Percentiles rank a stretch among this genome's conserved stretches.
Conservation (phyloP, 169 alveolate species). For the Eimeria falciformis region DNA sequence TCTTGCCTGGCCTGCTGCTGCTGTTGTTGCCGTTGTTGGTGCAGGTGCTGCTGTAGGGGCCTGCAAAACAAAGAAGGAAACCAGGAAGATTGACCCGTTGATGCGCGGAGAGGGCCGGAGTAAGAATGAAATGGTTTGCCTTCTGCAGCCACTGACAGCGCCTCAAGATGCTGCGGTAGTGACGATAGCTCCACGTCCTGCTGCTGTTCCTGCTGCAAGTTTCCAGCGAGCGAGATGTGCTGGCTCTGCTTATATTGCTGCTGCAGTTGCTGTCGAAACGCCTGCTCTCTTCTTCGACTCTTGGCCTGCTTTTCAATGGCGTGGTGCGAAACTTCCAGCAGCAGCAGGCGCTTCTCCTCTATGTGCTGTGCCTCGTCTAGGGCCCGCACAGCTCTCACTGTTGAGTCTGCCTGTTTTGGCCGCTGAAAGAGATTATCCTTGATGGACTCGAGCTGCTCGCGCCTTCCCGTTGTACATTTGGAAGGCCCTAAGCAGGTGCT, state of each 20-base stretch:
- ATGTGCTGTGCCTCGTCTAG: constrained; percentile 17
- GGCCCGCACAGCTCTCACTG: constrained; percentile 46
- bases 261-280: neutral
- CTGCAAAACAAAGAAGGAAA: neutral
- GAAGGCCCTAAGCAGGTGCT: too few species aligned
- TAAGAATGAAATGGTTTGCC: too few species aligned
- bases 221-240: too few species aligned
- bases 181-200: neutral
- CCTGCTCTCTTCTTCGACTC: neutral
- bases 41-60: neutral
- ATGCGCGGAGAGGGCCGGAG: neutral
- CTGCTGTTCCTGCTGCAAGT: neutral
- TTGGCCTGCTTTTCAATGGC: constrained; percentile 40
- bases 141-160: neutral
- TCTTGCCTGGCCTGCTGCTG: neutral
- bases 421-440: too few species aligned
- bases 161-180: neutral
- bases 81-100: neutral
- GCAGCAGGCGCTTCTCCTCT: constrained; percentile 46
- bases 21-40: neutral
- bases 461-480: too few species aligned
- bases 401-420: neutral
- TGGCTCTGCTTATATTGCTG: neutral
- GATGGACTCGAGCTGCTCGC: too few species aligned
- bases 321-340: constrained; percentile 30